phyloP scores from a whole-genome alignment of 2,329 filamentous ascomycete species.

The Neophaeococcomyces aloes region DNA sequence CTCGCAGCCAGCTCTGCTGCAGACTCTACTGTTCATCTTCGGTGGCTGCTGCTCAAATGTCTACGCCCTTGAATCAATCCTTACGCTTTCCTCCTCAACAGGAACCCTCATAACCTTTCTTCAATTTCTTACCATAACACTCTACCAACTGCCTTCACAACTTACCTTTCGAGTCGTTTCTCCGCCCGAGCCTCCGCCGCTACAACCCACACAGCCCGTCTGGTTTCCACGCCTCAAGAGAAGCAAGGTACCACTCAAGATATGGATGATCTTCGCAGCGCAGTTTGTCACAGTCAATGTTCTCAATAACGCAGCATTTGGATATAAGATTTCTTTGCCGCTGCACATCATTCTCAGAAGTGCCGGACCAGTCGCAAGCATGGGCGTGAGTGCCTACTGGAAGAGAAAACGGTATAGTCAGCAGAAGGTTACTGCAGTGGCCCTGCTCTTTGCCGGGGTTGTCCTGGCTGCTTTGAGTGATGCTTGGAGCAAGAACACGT shows the following conservation, averaged over 20 bases:
- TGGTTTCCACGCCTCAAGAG: constrained; percentile 43
- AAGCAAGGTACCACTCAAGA: constrained; percentile 69
- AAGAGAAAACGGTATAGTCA: constrained; percentile 69
- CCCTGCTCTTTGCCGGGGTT: constrained; percentile 75
- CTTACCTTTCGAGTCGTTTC: constrained; percentile 50
- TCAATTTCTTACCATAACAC: constrained; percentile 73
- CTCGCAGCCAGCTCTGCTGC: constrained; percentile 21
- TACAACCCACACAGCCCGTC: not conserved
- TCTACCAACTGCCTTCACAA: constrained; percentile 59
- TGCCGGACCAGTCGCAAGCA: constrained; percentile 90
- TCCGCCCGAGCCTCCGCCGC: constrained; percentile 19
- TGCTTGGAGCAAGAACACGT: constrained; percentile 56
- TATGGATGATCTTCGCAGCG: constrained; percentile 80
- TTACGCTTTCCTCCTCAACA: constrained; percentile 78
- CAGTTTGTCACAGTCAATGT: constrained; percentile 92
- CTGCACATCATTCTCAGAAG: constrained; percentile 94
- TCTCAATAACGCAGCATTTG: constrained; percentile 95
- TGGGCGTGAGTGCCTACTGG: constrained; percentile 76
- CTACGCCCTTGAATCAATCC: constrained; percentile 89
- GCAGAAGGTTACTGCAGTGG: constrained; percentile 70
- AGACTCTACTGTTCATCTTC: constrained; percentile 77
- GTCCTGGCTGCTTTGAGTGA: constrained; percentile 84
- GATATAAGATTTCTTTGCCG: constrained; percentile 90
- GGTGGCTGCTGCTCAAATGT: constrained; percentile 93
- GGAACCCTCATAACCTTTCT: constrained; percentile 80